These are phyloP conservation scores for Mycena rebaudengoi DNA, from an alignment of 768 basidiomycete genomes.

Conservation along the genomic window DNA sequence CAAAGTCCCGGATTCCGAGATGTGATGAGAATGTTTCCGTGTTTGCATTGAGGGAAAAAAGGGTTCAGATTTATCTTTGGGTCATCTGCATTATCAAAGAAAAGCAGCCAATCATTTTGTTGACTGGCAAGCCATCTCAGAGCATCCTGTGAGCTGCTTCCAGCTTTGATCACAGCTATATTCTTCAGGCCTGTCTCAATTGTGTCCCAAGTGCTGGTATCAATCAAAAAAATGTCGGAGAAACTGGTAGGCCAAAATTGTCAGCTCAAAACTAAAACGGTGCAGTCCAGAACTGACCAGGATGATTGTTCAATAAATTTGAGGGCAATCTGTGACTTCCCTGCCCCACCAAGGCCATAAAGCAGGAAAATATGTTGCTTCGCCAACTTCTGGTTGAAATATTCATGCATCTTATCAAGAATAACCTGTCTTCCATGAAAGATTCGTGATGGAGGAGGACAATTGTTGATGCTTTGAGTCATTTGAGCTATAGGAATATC, in stretches of 20 bases:
- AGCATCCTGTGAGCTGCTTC: neutral
- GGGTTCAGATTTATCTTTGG: neutral
- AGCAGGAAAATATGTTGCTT: slow-evolving; percentile 8
- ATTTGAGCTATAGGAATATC: neutral
- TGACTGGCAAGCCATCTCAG: neutral
- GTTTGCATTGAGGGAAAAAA: slow-evolving; percentile 4
- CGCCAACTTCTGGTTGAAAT: neutral
- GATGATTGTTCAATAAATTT: slow-evolving; percentile 15
- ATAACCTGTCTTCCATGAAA: slow-evolving; percentile 12
- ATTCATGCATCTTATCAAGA: neutral
- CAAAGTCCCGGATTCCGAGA: slow-evolving; percentile 12
- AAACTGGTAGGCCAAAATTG: neutral
- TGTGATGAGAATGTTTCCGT: slow-evolving; percentile 21
- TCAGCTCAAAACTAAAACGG: neutral
- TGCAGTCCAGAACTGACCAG: neutral
- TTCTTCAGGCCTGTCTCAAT: slow-evolving; percentile 7
- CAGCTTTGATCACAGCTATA: neutral
- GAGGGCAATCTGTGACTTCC: slow-evolving; percentile 18
- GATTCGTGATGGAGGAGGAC: slow-evolving; percentile 10
- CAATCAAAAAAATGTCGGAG: neutral
- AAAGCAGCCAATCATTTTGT: neutral
- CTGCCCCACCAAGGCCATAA: slow-evolving; percentile 9
- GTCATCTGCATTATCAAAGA: slow-evolving; percentile 18
- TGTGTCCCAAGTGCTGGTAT: slow-evolving; percentile 3
- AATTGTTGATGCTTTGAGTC: neutral